These are phyloP conservation scores for Ambrosia hybrid DNA, from an alignment of 140 eudicot genomes.

Conservation along the genomic window DNA sequence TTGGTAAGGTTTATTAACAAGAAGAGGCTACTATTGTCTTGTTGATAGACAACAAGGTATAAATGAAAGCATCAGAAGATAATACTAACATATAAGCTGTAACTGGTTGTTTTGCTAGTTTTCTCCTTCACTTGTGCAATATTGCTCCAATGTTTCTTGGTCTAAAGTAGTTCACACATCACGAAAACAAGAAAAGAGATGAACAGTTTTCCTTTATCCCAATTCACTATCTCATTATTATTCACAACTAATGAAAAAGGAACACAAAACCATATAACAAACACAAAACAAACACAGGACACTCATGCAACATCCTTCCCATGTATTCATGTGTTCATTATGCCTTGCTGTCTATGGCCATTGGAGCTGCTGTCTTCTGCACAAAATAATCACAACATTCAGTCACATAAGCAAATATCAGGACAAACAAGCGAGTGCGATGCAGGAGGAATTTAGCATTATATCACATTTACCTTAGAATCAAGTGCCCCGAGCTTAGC, in stretches of 20 bases:
- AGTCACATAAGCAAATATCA: neutral
- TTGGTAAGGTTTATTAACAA: too few relatives aligned
- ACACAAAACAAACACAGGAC: neutral
- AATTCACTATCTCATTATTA: neutral
- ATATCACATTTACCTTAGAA: constrained; percentile 23
- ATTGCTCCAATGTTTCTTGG: too few relatives aligned
- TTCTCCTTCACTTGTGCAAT: too few relatives aligned
- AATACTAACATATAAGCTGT: too few relatives aligned
- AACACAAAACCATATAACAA: neutral
- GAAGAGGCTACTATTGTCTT: too few relatives aligned
- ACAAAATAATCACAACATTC: neutral
- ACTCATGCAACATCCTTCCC: neutral
- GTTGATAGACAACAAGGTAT: too few relatives aligned
- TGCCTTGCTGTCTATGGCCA: constrained; percentile 37
- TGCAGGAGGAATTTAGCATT: neutral
- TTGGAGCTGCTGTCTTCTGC: constrained; percentile 25
- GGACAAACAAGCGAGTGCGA: neutral
- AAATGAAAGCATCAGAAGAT: too few relatives aligned
- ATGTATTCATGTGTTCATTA: constrained; percentile 3
- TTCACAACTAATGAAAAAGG: neutral
- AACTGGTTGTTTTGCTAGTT: too few relatives aligned
- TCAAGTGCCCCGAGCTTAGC: constrained; percentile 33
- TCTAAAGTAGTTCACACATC: neutral
- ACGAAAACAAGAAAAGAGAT: neutral
- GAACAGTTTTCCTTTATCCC: too few relatives aligned